A percentile compares a stretch with the other conserved stretches of the same genome.
Evolutionary conservation across 2,329 filamentous ascomycete genomes (phyloP).

Genomic region (Trichoderma gracile): DNA sequence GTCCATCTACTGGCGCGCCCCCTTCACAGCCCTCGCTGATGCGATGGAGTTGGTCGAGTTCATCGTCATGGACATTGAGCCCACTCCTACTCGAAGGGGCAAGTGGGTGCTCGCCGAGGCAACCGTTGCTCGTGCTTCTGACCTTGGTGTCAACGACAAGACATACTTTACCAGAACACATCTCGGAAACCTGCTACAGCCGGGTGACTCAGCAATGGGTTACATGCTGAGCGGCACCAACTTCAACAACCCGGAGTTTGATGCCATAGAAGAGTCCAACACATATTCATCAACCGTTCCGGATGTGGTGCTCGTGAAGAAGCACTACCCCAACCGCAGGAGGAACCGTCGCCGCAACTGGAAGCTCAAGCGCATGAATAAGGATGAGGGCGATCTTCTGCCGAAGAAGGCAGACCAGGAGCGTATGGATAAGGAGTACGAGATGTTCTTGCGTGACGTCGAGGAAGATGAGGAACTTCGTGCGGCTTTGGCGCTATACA

Average conservation of each 20-base stretch:
- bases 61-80: constrained; percentile 91
- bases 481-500: constrained; percentile 83
- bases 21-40: constrained; percentile 82
- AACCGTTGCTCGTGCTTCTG: constrained; percentile 81
- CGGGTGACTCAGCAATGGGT: constrained; percentile 92
- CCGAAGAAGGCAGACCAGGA: constrained; percentile 87
- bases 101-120: constrained; percentile 84
- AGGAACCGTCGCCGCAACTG: constrained; percentile 82
- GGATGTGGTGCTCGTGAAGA: constrained; percentile 95
- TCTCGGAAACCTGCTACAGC: constrained; percentile 78
- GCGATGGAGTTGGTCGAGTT: constrained; percentile 87
- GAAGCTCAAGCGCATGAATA: constrained; percentile 91
- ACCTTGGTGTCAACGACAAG: constrained; percentile 81
- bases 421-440: constrained; percentile 88
- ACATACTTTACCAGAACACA: constrained; percentile 92
- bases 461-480: constrained; percentile 92
- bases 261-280: constrained; percentile 76
- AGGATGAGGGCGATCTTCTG: constrained; percentile 83
- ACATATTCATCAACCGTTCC: constrained; percentile 78
- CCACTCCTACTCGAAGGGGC: constrained; percentile 71
- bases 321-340: constrained; percentile 84
- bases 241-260: constrained; percentile 86
- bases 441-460: constrained; percentile 94
- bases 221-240: constrained; percentile 87
- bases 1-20: constrained; percentile 84